phyloP scores from a whole-genome alignment of 208 protist genomes.

The Trypanosoma vivax region DNA sequence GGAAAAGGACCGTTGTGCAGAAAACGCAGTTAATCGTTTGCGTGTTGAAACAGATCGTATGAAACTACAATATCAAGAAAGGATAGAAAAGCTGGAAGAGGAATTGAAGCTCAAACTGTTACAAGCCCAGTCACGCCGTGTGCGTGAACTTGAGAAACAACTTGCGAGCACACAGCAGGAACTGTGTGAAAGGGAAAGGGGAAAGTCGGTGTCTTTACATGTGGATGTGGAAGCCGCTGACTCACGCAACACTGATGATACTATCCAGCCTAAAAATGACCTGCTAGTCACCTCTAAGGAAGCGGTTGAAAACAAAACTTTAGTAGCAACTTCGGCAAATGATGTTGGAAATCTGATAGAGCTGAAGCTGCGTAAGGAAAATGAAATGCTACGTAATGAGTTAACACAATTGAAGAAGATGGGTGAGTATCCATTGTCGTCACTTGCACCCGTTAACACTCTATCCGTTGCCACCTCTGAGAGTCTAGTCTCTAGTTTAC shows the following conservation, averaged over 20 bases:
- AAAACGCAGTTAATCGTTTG: constrained; percentile 41
- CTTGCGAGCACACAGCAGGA: constrained; percentile 15
- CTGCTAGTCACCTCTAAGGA: too few relatives aligned
- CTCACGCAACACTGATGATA: background rate
- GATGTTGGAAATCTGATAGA: too few relatives aligned
- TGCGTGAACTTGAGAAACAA: constrained; percentile 26
- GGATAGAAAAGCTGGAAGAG: constrained; percentile 32
- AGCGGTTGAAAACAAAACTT: too few relatives aligned
- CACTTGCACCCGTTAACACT: background rate
- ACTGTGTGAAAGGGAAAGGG: constrained; percentile 7
- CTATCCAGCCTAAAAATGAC: background rate
- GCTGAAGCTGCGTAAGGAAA: constrained; percentile 13
- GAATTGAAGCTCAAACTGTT: constrained; percentile 23
- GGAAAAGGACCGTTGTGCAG: constrained; percentile 63
- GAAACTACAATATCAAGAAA: constrained; percentile 49
- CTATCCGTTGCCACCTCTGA: background rate
- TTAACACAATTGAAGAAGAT: too few relatives aligned
- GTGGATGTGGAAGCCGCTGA: background rate
- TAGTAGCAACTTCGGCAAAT: too few relatives aligned
- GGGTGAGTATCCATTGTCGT: background rate
- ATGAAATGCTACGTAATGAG: constrained; percentile 9
- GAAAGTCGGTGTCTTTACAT: background rate
- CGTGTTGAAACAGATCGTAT: constrained; percentile 51
- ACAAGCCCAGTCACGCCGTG: constrained; percentile 19
- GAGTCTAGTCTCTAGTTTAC: constrained; percentile 16